Conservation (phyloP, 2,329 filamentous ascomycete genomes). For the Orbilia brochopaga region DNA sequence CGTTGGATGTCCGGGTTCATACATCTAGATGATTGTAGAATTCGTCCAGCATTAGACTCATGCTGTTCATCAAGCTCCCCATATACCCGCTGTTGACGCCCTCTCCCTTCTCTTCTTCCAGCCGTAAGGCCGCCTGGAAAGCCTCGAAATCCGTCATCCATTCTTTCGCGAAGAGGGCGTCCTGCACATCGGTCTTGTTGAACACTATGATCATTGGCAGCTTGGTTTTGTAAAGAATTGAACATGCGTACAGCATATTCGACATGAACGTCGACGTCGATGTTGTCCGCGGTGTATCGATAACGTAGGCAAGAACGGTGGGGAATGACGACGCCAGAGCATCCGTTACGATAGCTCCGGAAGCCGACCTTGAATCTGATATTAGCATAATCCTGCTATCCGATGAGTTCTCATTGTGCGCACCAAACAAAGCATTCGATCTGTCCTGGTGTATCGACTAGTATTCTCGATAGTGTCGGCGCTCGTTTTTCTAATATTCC, state of each 20-base stretch:
- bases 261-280: slow-evolving; percentile 99
- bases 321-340: slow-evolving; percentile 92
- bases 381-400: not conserved
- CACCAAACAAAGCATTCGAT: slow-evolving; percentile 98
- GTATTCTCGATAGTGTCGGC: slow-evolving; percentile 77
- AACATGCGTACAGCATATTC: slow-evolving; percentile 99
- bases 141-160: slow-evolving; percentile 99
- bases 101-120: slow-evolving; percentile 75
- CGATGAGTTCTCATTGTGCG: slow-evolving; percentile 60
- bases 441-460: slow-evolving; percentile 95
- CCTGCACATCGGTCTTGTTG: slow-evolving; percentile 97
- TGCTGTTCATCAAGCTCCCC: slow-evolving; percentile 92
- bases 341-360: slow-evolving; percentile 89
- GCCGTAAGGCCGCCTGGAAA: slow-evolving; percentile 82
- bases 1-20: not conserved
- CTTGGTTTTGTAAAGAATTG: slow-evolving; percentile 97
- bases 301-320: slow-evolving; percentile 79
- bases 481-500: slow-evolving; percentile 87
- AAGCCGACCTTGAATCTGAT: slow-evolving; percentile 63
- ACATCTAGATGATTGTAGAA: slow-evolving; percentile 90
- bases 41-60: slow-evolving; percentile 96
- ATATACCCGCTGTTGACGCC: slow-evolving; percentile 83
- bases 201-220: slow-evolving; percentile 98
- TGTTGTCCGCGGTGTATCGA: slow-evolving; percentile 91
- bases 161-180: slow-evolving; percentile 88